These are phyloP conservation scores for Chamaenerion angustifolium DNA, from an alignment of 345 rosid genomes.

Conservation along the genomic window DNA sequence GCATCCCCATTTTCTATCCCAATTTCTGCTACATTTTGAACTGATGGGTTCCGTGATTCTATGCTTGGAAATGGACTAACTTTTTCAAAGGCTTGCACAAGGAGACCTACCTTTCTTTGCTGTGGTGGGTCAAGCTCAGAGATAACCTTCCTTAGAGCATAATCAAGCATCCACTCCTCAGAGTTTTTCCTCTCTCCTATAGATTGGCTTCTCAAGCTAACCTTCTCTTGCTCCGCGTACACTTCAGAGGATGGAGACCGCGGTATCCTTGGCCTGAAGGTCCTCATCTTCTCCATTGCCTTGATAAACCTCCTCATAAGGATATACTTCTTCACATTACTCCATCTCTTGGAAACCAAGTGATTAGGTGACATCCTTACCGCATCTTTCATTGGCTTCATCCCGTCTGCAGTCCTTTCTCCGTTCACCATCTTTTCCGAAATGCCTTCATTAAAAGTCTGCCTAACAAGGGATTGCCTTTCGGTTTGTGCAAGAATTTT, in stretches of 20 bases:
- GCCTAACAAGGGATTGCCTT: conserved; percentile 42
- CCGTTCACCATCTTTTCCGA: conserved; percentile 17
- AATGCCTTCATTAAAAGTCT: conserved; percentile 23
- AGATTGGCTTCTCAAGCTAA: conserved; percentile 46
- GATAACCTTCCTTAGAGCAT: conserved; percentile 61
- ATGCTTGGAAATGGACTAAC: conserved; percentile 38
- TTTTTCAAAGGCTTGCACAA: conserved; percentile 94
- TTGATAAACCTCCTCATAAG: conserved; percentile 67
- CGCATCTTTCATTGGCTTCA: conserved; percentile 13
- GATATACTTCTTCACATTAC: conserved; percentile 60
- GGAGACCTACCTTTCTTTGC: conserved; percentile 66
- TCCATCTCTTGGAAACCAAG: conserved; percentile 56
- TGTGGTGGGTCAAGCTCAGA: conserved; percentile 61
- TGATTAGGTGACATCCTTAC: conserved; percentile 9
- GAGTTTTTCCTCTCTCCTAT: conserved; percentile 50
- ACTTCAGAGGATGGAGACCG: conserved; percentile 26
- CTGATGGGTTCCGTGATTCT: conserved; percentile 12
- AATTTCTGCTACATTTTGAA: conserved; percentile 12
- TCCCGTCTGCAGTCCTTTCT: not conserved
- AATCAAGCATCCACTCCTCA: conserved; percentile 97
- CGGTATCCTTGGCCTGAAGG: conserved; percentile 34
- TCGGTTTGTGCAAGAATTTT: conserved; percentile 65
- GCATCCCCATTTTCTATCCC: conserved; percentile 7
- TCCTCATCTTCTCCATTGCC: conserved; percentile 53
- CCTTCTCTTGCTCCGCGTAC: conserved; percentile 51